Base-by-base conservation (phyloP, 768 basidiomycete genomes). In the Cystofilobasidium macerans region DNA sequence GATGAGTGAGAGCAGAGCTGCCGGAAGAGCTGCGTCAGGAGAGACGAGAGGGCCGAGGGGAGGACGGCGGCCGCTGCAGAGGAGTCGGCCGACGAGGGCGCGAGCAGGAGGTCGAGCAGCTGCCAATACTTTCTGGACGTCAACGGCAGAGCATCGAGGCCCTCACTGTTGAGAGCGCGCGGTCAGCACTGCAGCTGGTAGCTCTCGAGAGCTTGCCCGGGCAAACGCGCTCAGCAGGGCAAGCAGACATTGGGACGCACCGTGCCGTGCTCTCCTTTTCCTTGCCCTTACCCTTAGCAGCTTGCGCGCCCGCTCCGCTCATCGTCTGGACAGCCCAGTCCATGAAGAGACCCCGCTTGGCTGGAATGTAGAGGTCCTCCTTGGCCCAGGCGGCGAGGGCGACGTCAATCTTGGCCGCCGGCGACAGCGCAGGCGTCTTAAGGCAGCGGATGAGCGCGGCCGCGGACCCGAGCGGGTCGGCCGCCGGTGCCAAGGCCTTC, bases 341-440 rank as follows among this genome's bases (percentile, higher is more conserved):
- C n/a, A 57, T 24, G n/a, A 68, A 43, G 8, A 68, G 61, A 24
- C 62, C 61, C 1, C 67, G 32, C 67, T 68, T 68, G 22, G 54
- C 62, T 11, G 67, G 67, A 9, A 68, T 54, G 48, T 68, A 68
- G 18, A 68, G 67, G 22, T 62, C 58, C 0, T 47, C 32, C 16
- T 62, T 53, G 22, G 36, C 20, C 67, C 67, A 68, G 12, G 67
- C 67, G 7, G 36, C 54, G 14, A 35, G 56, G 4, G 67, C 67
- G 28, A 68, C 28, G 28, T 53, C 35, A 26, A 68, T 54, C 53
- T 68, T 68, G 33, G 47, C 43, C 26, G 5, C 6, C 9, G 61
- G 58, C 47, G 36, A 30, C 28, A 60, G n/a, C 0, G 33, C 28
- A 11, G 56, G 33, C 33, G 67, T 36, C 57, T 68, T 68, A 42